A percentile compares a stretch with the other conserved stretches of the same genome.
These are phyloP conservation scores for Zymoseptoria pseudotritici DNA, from an alignment of 2,329 filamentous ascomycete species.

Conservation along the genomic window DNA sequence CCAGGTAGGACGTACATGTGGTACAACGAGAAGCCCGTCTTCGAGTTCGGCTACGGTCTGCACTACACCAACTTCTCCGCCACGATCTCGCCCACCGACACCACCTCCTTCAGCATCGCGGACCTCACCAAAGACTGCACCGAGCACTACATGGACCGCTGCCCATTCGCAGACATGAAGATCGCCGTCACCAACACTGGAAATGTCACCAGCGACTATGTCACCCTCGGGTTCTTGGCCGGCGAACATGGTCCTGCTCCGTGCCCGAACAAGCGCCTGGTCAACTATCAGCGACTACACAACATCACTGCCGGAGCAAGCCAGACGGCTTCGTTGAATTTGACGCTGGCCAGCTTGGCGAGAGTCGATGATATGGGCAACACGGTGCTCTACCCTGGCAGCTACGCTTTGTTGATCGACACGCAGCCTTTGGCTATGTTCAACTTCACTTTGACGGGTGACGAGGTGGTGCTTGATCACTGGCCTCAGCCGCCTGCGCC, in stretches of 20 bases:
- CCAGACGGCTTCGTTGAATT: conserved; percentile 30
- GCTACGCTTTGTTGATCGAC: conserved; percentile 44
- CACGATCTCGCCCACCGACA: conserved; percentile 8
- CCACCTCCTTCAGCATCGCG: conserved; percentile 29
- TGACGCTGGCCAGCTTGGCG: conserved; percentile 45
- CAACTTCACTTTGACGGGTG: conserved; percentile 43
- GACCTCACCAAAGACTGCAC: conserved; percentile 32
- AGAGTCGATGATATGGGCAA: conserved; percentile 46
- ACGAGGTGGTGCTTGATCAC: conserved; percentile 36
- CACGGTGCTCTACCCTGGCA: conserved; percentile 47
- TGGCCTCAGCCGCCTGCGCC: conserved; percentile 28
- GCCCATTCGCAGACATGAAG: conserved; percentile 36
- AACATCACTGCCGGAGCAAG: conserved; percentile 19
- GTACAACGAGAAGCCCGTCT: conserved; percentile 46
- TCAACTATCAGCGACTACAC: conserved; percentile 43
- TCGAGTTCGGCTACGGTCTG: conserved; percentile 49
- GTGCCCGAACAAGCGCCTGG: conserved; percentile 47
- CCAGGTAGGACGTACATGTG: conserved; percentile 54
- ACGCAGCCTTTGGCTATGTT: conserved; percentile 34
- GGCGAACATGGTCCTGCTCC: conserved; percentile 44
- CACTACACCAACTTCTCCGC: conserved; percentile 51
- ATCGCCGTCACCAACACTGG: conserved; percentile 46
- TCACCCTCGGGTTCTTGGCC: conserved; percentile 45
- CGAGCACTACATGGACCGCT: conserved; percentile 35
- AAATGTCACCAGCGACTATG: conserved; percentile 43